Evolutionary conservation across 2,329 filamentous ascomycete genomes (phyloP).

Genomic region (Claviceps sp.): DNA sequence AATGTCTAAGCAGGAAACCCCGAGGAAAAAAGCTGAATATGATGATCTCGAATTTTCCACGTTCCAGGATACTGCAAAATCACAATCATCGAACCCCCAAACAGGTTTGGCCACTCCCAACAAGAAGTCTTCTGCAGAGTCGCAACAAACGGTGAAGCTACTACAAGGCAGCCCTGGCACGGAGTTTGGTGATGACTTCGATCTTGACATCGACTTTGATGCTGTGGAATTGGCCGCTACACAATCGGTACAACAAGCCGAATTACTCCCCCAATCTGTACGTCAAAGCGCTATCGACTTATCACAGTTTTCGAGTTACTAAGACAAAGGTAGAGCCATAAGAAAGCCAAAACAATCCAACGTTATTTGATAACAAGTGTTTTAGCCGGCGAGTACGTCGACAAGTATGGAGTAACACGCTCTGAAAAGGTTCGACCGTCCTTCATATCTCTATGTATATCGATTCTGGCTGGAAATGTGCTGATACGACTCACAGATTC

Average conservation of each 20-base stretch:
- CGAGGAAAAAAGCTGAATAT: slow-evolving; percentile 33
- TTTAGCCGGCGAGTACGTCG: slow-evolving; percentile 53
- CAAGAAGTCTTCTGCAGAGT: slow-evolving; percentile 4
- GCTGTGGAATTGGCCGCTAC: slow-evolving; percentile 61
- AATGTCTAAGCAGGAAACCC: neutral
- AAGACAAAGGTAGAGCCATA: slow-evolving; percentile 52
- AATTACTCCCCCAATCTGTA: slow-evolving; percentile 21
- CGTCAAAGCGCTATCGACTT: slow-evolving; percentile 15
- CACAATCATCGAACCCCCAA: slow-evolving; percentile 3
- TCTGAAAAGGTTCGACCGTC: slow-evolving; percentile 53
- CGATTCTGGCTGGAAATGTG: neutral
- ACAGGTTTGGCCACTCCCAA: slow-evolving; percentile 5
- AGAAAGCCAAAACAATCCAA: slow-evolving; percentile 64
- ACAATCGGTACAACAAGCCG: slow-evolving; percentile 37
- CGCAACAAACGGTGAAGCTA: neutral
- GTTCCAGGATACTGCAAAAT: slow-evolving; percentile 29
- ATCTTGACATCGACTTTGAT: slow-evolving; percentile 68
- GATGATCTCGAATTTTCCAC: slow-evolving; percentile 53
- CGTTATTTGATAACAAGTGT: slow-evolving; percentile 73
- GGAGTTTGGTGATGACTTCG: slow-evolving; percentile 33
- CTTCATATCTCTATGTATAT: slow-evolving; percentile 5
- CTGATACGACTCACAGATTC: slow-evolving; percentile 38
- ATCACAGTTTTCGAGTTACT: slow-evolving; percentile 32
- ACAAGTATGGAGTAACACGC: slow-evolving; percentile 43
- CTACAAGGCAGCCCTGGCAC: slow-evolving; percentile 13